These are phyloP conservation scores for Mortierella sp. DNA, from an alignment of 371 early-diverging fungal species.

Conservation along the genomic window DNA sequence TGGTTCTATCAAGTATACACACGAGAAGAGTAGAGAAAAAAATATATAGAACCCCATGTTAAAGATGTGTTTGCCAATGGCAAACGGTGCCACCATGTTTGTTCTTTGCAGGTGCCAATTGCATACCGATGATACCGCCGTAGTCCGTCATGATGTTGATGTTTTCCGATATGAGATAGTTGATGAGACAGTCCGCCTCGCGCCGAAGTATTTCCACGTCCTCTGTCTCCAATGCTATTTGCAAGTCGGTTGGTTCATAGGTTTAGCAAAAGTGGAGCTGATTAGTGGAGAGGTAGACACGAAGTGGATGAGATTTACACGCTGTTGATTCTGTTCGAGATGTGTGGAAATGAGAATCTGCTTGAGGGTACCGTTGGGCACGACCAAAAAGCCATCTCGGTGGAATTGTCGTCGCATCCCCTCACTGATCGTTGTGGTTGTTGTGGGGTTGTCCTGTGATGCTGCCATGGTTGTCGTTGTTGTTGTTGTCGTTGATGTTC, in stretches of 20 bases:
- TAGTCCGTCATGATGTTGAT: slow-evolving; percentile 48
- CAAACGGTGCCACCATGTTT: too few species aligned
- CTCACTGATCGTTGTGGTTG: slow-evolving; percentile 4
- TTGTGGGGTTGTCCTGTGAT: not conserved
- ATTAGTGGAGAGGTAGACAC: not conserved
- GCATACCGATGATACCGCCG: slow-evolving; percentile 49
- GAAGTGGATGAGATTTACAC: not conserved
- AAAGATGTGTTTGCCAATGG: not conserved
- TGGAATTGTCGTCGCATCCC: slow-evolving; percentile 27
- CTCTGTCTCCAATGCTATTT: slow-evolving; percentile 15
- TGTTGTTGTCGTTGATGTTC: not conserved
- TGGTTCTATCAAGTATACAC: slow-evolving; percentile 28
- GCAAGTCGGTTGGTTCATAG: not conserved
- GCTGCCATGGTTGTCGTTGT: slow-evolving; percentile 6
- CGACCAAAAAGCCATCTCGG: slow-evolving; percentile 45
- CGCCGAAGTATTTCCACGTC: slow-evolving; percentile 30
- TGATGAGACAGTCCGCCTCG: slow-evolving; percentile 37
- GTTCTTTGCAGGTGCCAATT: not conserved
- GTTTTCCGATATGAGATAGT: slow-evolving; percentile 45
- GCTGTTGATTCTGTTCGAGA: not conserved
- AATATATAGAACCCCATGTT: too few species aligned
- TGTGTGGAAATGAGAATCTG: not conserved
- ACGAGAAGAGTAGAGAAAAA: not conserved
- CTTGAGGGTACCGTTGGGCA: slow-evolving; percentile 30
- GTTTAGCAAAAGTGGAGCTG: too few species aligned